Percentiles rank a stretch among this genome's conserved stretches.
These are phyloP conservation scores for Zygosaccharomyces gambellarensis DNA, from an alignment of 805 yeast species.

Conservation along the genomic window DNA sequence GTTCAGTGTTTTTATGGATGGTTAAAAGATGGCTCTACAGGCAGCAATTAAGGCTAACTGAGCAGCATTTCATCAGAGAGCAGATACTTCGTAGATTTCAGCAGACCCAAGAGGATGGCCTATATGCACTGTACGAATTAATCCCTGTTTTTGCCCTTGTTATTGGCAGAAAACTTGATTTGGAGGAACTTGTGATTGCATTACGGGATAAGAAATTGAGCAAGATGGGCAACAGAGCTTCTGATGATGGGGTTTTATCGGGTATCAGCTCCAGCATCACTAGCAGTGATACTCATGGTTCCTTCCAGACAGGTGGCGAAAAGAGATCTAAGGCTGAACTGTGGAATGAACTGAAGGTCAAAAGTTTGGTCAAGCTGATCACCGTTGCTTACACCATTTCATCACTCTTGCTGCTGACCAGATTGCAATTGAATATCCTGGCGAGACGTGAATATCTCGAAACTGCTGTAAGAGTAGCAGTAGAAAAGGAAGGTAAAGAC, in stretches of 20 bases:
- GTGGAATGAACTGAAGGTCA: constrained; percentile 78
- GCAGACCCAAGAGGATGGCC: constrained; percentile 88
- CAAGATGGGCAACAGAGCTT: constrained; percentile 2
- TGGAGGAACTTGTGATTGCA: constrained; percentile 25
- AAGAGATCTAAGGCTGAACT: constrained; percentile 55
- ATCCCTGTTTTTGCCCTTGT: constrained; percentile 63
- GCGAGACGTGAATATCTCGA: constrained; percentile 83
- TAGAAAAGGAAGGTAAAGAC: constrained; percentile 20
- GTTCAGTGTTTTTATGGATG: constrained; percentile 25
- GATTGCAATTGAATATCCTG: constrained; percentile 80
- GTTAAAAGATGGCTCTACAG: constrained; percentile 31
- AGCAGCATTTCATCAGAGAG: constrained; percentile 57
- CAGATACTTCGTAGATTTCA: constrained; percentile 77
- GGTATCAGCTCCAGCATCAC: constrained; percentile 20
- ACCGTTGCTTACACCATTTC: constrained; percentile 66
- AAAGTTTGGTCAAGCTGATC: constrained; percentile 67
- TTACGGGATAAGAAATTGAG: constrained; percentile 25
- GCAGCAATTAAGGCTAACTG: constrained; percentile 46
- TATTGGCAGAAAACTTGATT: constrained; percentile 24
- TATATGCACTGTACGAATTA: constrained; percentile 75
- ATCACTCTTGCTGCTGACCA: constrained; percentile 67
- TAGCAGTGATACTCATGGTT: constrained; percentile 11
- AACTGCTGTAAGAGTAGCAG: constrained; percentile 66
- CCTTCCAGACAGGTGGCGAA: constrained; percentile 11
- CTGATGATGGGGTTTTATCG: constrained; percentile 19